Conservation (phyloP, 2,329 filamentous ascomycete species). For the Trichoderma sp. region DNA sequence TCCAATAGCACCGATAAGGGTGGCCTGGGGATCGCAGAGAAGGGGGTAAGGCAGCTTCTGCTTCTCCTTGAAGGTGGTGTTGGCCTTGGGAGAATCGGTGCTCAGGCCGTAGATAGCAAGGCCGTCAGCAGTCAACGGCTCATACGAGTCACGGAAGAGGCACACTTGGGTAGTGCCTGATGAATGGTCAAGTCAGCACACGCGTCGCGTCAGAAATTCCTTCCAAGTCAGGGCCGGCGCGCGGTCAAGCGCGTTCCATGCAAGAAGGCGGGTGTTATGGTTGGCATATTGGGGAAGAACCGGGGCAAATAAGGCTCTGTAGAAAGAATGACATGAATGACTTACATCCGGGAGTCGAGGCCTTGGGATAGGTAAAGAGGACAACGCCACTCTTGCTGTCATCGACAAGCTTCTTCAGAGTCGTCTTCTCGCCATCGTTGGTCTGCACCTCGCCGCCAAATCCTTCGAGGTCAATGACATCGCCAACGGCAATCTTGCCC, state of each 20-base stretch:
- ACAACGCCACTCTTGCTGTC: conserved; percentile 85
- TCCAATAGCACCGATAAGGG: conserved; percentile 83
- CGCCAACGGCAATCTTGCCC: conserved; percentile 55
- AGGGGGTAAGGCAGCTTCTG: conserved; percentile 87
- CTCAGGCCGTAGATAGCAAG: conserved; percentile 89
- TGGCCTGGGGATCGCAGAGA: conserved; percentile 76
- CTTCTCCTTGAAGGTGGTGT: conserved; percentile 90
- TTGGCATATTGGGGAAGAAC: neutral
- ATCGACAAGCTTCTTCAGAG: conserved; percentile 76
- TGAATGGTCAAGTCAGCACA: conserved; percentile 21
- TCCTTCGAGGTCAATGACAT: conserved; percentile 57
- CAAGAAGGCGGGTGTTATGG: neutral
- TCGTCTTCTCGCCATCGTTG: conserved; percentile 79
- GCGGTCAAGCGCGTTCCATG: conserved; percentile 13
- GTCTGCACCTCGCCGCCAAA: conserved; percentile 78
- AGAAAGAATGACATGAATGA: neutral
- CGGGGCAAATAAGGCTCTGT: neutral
- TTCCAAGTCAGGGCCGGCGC: neutral
- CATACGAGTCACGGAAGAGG: conserved; percentile 86
- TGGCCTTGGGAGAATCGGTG: conserved; percentile 83
- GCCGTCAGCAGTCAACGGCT: conserved; percentile 73
- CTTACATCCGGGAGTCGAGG: conserved; percentile 93
- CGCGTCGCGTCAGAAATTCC: conserved; percentile 11
- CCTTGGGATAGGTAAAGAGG: conserved; percentile 93
- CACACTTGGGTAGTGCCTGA: conserved; percentile 90